Conservation (phyloP, 257 asterid genomes). For the Marsdenia floribunda region DNA sequence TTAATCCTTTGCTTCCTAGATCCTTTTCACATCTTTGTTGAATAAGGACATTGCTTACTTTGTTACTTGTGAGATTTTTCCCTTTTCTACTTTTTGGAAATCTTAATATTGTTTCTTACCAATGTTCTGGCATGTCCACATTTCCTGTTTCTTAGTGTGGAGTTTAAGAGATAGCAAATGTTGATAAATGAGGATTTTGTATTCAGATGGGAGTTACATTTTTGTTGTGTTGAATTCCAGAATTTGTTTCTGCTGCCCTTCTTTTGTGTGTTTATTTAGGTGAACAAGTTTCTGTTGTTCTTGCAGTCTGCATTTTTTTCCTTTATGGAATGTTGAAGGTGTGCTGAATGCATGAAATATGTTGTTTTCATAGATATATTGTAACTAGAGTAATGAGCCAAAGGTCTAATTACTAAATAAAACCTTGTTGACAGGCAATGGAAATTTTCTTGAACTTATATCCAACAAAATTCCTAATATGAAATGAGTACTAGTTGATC, state of each 20-base stretch:
- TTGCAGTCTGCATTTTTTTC: background rate
- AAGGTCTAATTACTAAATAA: background rate
- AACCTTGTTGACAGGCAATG: background rate
- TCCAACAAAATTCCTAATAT: background rate
- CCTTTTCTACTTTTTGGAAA: background rate
- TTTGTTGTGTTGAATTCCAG: background rate
- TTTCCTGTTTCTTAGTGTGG: background rate
- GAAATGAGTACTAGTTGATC: background rate
- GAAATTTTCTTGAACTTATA: background rate
- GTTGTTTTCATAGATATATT: background rate
- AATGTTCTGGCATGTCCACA: background rate
- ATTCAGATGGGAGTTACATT: background rate
- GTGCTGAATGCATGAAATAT: background rate
- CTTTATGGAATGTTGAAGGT: background rate
- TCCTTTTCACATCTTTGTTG: background rate
- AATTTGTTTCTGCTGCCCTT: background rate
- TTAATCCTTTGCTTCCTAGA: background rate
- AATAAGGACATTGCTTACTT: background rate
- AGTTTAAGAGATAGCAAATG: background rate
- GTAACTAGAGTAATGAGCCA: background rate
- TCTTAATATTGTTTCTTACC: background rate
- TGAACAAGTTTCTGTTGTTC: slow-evolving; percentile 1
- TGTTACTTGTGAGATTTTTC: background rate
- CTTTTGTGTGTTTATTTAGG: background rate
- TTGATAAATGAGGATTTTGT: background rate